These are phyloP conservation scores for Moesziomyces globuligerus DNA, from an alignment of 1,284 basidiomycete species.

Conservation along the genomic window DNA sequence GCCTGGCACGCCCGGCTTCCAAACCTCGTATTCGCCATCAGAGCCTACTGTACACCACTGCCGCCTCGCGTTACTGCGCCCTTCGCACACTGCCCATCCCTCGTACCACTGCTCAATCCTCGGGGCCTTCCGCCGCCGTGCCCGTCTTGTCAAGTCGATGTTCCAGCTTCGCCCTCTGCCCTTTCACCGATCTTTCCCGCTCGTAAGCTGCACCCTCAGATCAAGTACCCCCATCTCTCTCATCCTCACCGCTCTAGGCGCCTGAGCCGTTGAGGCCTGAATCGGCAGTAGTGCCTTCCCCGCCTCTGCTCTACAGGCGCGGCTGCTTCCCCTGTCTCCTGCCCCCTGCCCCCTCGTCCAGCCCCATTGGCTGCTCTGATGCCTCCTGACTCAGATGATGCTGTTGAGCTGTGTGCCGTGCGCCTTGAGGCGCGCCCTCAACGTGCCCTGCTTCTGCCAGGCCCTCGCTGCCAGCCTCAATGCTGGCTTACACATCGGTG, in stretches of 20 bases:
- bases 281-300: too few species aligned
- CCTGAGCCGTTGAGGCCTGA: too few species aligned
- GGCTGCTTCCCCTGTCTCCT: too few species aligned
- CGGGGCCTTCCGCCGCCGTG: too few species aligned
- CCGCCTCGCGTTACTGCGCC: slow-evolving; percentile 2
- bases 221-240: too few species aligned
- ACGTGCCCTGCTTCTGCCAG: slow-evolving; percentile 12
- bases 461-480: slow-evolving; percentile 18
- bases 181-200: too few species aligned
- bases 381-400: not conserved
- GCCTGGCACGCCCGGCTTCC: slow-evolving; percentile 4
- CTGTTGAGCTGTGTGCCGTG: not conserved
- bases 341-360: not conserved
- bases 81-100: too few species aligned
- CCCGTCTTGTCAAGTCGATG: too few species aligned
- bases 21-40: slow-evolving; percentile 35
- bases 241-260: too few species aligned
- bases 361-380: not conserved
- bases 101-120: not conserved
- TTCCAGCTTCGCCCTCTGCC: too few species aligned
- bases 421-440: slow-evolving; percentile 2
- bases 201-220: too few species aligned
- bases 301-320: too few species aligned
- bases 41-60: slow-evolving; percentile 17
- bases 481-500: slow-evolving; percentile 37